Percentiles rank a stretch among this genome's conserved stretches.
phyloP scores from a whole-genome alignment of 768 basidiomycete genomes.

The Lactarius deliciosus region DNA sequence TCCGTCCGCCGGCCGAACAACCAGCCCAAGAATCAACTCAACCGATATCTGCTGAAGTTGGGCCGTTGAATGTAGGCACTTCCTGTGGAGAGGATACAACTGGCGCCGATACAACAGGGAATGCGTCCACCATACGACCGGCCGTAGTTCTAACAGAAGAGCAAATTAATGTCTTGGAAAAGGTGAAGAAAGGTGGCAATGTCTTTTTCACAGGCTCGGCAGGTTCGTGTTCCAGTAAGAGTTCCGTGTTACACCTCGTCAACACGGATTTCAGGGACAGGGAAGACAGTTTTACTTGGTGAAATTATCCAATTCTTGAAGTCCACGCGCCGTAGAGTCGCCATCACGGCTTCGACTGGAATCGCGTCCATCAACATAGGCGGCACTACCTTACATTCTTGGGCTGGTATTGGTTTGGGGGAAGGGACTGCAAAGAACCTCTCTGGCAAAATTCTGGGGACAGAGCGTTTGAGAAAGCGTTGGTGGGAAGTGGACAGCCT shows the following conservation, averaged over 20 bases:
- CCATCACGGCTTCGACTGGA: slow-evolving; percentile 77
- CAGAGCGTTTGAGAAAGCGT: slow-evolving; percentile 44
- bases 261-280: slow-evolving; percentile 52
- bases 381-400: slow-evolving; percentile 77
- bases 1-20: neutral
- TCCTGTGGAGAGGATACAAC: neutral
- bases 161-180: slow-evolving; percentile 49
- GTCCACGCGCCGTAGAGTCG: slow-evolving; percentile 45
- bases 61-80: no score
- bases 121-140: neutral
- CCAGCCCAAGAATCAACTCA: neutral
- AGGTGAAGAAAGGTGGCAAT: slow-evolving; percentile 58
- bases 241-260: neutral
- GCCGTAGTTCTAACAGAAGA: slow-evolving; percentile 49
- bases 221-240: slow-evolving; percentile 42
- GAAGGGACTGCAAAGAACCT: slow-evolving; percentile 52
- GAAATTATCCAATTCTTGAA: slow-evolving; percentile 59
- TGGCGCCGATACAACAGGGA: neutral
- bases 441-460: slow-evolving; percentile 52
- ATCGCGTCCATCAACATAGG: slow-evolving; percentile 84
- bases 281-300: slow-evolving; percentile 79
- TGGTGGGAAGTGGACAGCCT: slow-evolving; percentile 66
- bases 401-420: slow-evolving; percentile 80
- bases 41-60: neutral
- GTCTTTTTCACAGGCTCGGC: slow-evolving; percentile 90